Evolutionary conservation across 495 filamentous ascomycete genomes (phyloP).

Genomic region (Letharia lupina): DNA sequence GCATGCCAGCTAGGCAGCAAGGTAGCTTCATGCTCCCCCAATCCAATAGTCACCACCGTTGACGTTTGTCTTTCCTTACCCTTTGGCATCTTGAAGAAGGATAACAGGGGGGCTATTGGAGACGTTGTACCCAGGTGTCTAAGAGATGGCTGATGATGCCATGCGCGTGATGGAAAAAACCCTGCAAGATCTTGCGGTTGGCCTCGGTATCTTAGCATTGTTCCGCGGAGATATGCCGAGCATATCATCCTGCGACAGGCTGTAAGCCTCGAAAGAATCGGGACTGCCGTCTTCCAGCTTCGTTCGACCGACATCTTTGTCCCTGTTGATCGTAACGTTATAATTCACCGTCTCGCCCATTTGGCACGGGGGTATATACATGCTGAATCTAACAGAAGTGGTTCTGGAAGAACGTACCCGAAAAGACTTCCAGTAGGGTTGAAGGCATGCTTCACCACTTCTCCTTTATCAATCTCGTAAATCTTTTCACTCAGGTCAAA

Average conservation of each 20-base stretch:
- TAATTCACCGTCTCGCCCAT: neutral
- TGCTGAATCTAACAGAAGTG: neutral
- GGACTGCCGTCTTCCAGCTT: constrained; percentile 23
- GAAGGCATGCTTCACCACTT: constrained; percentile 13
- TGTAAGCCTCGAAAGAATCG: constrained; percentile 21
- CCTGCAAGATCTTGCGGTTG: constrained; percentile 34
- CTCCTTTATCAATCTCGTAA: constrained; percentile 8
- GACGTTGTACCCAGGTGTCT: no score
- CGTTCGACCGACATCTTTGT: constrained; percentile 18
- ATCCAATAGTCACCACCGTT: no score
- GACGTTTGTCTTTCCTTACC: no score
- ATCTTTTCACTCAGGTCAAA: constrained; percentile 19
- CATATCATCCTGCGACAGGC: constrained; percentile 21
- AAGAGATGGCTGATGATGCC: constrained; percentile 42
- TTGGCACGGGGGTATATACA: neutral
- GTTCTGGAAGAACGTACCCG: neutral
- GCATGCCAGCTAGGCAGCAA: no score
- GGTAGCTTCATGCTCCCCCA: no score
- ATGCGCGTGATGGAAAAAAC: constrained; percentile 44
- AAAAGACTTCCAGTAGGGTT: constrained; percentile 10
- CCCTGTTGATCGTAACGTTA: constrained; percentile 2
- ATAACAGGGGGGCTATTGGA: no score
- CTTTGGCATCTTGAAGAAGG: no score
- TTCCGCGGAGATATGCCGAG: constrained; percentile 27
- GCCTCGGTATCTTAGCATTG: constrained; percentile 36